Base-by-base conservation (phyloP, 768 basidiomycete species). In the Serendipita vermifera region DNA sequence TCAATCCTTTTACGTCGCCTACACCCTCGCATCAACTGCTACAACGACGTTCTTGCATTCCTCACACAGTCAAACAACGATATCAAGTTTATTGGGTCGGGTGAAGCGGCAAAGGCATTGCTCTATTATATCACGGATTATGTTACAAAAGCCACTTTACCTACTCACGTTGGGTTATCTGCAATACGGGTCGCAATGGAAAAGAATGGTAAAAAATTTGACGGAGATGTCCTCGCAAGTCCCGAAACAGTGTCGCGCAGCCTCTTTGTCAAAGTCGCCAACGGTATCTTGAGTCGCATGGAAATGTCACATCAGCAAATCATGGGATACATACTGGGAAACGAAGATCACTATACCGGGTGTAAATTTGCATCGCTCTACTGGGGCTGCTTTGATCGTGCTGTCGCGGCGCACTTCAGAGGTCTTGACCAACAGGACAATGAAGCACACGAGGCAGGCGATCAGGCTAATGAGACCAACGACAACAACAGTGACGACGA, bases 111-210 rank as follows among this genome's bases (percentile, higher is more conserved):
- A 1, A 75, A 76, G 55, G 74, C 75, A 0, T 58, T 74, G 0
- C 33, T 73, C 3, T 73, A 72, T 55, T 77, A 77, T 51, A 72
- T 77, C 17, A 77, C 75, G 0, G 68, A 77, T 55, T 77, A 77
- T 51, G 74, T 77, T 14, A 71, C 74, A 0, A 77, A 77, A 55
- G 56, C 69, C 0, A 66, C 71, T 38, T 56, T 77, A 7, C 73
- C 73, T 35, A 59, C 68, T 0, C 71, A 77, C 61, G 69, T 73
- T 26, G 59, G 36, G 11, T 17, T 38, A 11, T 38, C 36, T 17
- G 36, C 36, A 1, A 70, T 71, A 0, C 73, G 64, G 62, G 67
- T 71, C 0, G 69, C 72, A 1, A 54, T 76, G 3, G 67, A 72
- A 38, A 22, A 65, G 0, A 68, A 73, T 3, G 60, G 73, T 0